Base-by-base conservation (phyloP, 345 rosid genomes). In the Linum trigynum region DNA sequence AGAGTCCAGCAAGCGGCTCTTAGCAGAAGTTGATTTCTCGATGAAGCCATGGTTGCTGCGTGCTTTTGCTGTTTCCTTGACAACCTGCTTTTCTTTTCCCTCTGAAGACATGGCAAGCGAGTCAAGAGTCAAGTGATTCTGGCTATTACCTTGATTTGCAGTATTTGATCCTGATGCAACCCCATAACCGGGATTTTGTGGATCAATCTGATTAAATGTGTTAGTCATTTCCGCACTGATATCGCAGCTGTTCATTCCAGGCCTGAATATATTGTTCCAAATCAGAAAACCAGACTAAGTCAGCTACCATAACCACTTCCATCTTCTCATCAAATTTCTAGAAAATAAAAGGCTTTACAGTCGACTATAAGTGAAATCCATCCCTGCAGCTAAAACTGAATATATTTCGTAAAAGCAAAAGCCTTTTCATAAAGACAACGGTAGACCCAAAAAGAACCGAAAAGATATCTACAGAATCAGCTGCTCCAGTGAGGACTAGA, bases 161-260 rank as follows among this genome's bases (percentile, higher is more conserved):
- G 76, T 35, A 67, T 67, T 65, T 65, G 55, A 67, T 53, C 38
- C 72, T 36, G 74, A 45, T 50, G 63, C 57, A 65, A 66, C 50
- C 72, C 69, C 79, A 76, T 62, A 72, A 16, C 62, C 73, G 70
- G 65, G 66, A 74, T 64, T 77, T 62, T 60, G 82, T 64, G 69
- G 53, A 61, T 59, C 63, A 67, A 43, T 66, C 65, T 71, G 83
- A 72, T 62, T 68, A 53, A 41, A 67, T 42, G 59, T 42, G 61
- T 57, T 35, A 2, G 86, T 82, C 68, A 68, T 81, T 9, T 82
- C 81, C 73, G 78, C 77, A 11, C 72, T 72, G 45, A 82, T 64
- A 55, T 76, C 76, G 63, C 88, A 82, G 3, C 69, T 66, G 61
- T 81, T 82, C 89, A 76, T 78, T 71, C 76, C 67, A 69, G 81